phyloP scores from a whole-genome alignment of 805 yeast species.

The Cyberlindnera veronae region DNA sequence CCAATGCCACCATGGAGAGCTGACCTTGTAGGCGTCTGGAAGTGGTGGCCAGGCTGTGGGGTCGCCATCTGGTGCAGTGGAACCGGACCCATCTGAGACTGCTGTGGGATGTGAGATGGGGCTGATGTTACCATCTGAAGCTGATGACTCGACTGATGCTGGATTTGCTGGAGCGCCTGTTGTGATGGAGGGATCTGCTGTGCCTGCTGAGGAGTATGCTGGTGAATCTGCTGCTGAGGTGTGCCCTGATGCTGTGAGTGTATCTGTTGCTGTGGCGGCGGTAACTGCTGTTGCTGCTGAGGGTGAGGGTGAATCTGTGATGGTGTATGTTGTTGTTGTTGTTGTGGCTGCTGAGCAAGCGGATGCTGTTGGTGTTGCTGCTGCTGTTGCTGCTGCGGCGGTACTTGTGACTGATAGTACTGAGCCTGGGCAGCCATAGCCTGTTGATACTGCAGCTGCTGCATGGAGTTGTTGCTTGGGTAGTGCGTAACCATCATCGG shows the following conservation, averaged over 20 bases:
- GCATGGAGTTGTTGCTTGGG: constrained; percentile 12
- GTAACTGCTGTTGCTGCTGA: constrained; percentile 6
- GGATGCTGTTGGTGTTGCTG: constrained; percentile 7
- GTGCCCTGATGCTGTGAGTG: constrained; percentile 8
- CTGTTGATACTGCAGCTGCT: constrained; percentile 20
- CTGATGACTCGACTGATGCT: constrained; percentile 5
- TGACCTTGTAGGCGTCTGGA: constrained; percentile 27
- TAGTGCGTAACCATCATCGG: constrained; percentile 25
- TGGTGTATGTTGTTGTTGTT: constrained; percentile 10
- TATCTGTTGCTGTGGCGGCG: constrained; percentile 6
- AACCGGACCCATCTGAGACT: constrained; percentile 1
- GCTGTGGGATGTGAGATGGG: constrained; percentile 14
- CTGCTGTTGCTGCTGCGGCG: constrained; percentile 3
- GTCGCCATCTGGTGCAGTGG: constrained; percentile 7
- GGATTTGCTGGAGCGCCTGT: constrained; percentile 4
- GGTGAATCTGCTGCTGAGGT: constrained; percentile 8
- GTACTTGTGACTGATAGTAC: constrained; percentile 7
- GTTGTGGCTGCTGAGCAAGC: constrained; percentile 1
- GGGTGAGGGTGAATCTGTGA: background rate
- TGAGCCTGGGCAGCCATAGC: constrained; percentile 6
- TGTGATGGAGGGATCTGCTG: constrained; percentile 5
- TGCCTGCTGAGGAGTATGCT: background rate
- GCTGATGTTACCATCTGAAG: constrained; percentile 6
- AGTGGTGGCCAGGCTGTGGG: constrained; percentile 7
- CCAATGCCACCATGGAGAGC: background rate